Evolutionary conservation across 2,329 filamentous ascomycete genomes (phyloP).

Genomic region (Proliferodiscus dingleyae): DNA sequence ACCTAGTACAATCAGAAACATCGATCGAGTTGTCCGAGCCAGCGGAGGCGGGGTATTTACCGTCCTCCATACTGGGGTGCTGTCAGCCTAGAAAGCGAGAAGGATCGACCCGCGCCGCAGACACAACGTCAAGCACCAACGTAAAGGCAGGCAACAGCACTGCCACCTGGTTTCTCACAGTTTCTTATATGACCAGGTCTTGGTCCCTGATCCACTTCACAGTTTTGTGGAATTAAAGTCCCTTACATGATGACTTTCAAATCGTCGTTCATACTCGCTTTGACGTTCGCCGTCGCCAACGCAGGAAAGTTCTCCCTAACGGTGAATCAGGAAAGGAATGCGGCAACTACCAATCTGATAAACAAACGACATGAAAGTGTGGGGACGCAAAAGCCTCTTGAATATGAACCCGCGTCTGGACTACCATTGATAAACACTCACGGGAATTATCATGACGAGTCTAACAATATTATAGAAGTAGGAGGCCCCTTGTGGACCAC

Average conservation of each 20-base stretch:
- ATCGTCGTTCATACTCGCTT: not conserved
- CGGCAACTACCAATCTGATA: not conserved
- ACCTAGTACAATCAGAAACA: no score
- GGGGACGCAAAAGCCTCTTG: not conserved
- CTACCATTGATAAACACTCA: not conserved
- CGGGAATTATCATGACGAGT: not conserved
- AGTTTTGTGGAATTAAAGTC: not conserved
- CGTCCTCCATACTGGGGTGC: no score
- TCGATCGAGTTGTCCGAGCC: no score
- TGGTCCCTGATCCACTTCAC: not conserved
- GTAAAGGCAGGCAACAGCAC: not conserved
- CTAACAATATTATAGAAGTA: not conserved
- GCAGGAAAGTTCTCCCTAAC: not conserved
- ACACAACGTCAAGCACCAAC: not conserved
- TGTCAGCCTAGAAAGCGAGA: not conserved
- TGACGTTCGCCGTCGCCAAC: not conserved
- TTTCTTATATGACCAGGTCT: not conserved
- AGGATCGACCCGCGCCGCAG: not conserved
- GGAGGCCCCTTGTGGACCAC: not conserved
- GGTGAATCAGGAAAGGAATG: not conserved
- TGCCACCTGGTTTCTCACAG: not conserved
- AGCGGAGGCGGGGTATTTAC: no score
- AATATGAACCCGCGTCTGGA: not conserved
- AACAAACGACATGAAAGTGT: not conserved
- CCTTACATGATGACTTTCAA: not conserved